These are phyloP conservation scores for Ensete glaucum DNA, from an alignment of 176 grass and related monocot genomes.

Conservation along the genomic window DNA sequence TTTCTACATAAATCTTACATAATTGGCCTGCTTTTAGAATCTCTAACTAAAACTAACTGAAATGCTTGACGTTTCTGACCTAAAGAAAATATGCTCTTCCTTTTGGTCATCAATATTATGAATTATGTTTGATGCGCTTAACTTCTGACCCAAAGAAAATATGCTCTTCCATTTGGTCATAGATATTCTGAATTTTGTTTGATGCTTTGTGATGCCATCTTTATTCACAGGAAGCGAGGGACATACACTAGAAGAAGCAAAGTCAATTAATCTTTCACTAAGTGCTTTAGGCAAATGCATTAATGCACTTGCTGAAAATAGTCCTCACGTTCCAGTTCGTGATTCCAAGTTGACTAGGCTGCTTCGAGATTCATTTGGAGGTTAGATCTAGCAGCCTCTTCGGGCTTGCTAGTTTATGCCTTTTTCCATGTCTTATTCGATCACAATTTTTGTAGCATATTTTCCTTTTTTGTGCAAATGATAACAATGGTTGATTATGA, in stretches of 20 bases:
- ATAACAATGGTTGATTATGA: neutral
- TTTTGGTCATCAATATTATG: neutral
- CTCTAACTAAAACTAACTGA: neutral
- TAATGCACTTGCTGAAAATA: slow-evolving; percentile 97
- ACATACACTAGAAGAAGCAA: slow-evolving; percentile 97
- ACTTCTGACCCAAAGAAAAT: neutral
- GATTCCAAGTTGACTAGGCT: slow-evolving; percentile 99
- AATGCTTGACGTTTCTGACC: neutral
- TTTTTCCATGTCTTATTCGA: neutral
- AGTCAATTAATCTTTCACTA: slow-evolving; percentile 95
- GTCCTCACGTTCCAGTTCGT: slow-evolving; percentile 85
- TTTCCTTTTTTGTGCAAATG: neutral
- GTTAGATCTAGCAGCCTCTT: slow-evolving; percentile 25
- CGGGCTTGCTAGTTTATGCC: neutral
- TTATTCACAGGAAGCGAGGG: slow-evolving; percentile 83
- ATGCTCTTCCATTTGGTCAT: neutral
- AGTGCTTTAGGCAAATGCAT: slow-evolving; percentile 97
- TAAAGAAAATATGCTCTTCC: neutral
- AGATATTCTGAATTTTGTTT: neutral
- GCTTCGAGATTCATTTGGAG: slow-evolving; percentile 99
- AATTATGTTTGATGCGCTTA: neutral
- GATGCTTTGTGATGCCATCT: neutral
- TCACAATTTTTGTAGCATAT: neutral
- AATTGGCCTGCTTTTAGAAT: too few relatives aligned
- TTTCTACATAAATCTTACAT: too few relatives aligned